Evolutionary conservation across 2,329 filamentous ascomycete genomes (phyloP), one percentile per base, ranked within the genome.

Genomic region (Aplosporella prunicola): DNA sequence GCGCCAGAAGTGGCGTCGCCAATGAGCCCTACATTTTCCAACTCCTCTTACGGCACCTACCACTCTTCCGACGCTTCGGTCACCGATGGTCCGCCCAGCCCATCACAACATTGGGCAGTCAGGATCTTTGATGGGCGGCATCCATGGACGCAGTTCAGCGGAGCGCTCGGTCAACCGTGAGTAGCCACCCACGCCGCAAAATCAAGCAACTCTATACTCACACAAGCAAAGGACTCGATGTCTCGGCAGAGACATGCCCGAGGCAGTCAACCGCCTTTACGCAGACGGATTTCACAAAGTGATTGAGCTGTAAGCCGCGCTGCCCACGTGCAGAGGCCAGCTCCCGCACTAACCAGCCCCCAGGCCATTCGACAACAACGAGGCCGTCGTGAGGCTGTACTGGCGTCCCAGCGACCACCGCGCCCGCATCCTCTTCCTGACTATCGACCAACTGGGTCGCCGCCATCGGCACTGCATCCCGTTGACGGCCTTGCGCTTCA

Each of bases 351-450:
- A n/a, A n/a, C n/a, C n/a, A n/a, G n/a, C n/a, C n/a, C n/a, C n/a
- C 35, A 69, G 65, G 35, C 60, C 64, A 0, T 71, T 76, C 42
- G 65, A 69, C 24, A 60, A 58, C 26, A 63, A 55, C 5, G 57
- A 66, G 23, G 57, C 72, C 14, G 61, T 55, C 25, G 59, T 71
- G 13, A 58, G 61, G 26, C 63, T 72, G n/a, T 76, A 71, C 45
- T 63, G 69, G 47, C 63, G 72, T 9, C 57, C 65, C 8, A 47
- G 51, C 0, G 72, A 78, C 45, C 55, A 64, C 37, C 68, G 71
- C 32, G 66, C 67, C 15, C 64, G 73, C 17, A 69, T 78, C 9
- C 52, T 76, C 5, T 69, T 72, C 50, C 63, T 69, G 38, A 59
- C 64, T 1, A 59, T 61, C 22, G 63, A 65, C 35, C 46, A 55